phyloP scores from a whole-genome alignment of 2,329 filamentous ascomycete genomes.

The Ophiobolus disseminans region DNA sequence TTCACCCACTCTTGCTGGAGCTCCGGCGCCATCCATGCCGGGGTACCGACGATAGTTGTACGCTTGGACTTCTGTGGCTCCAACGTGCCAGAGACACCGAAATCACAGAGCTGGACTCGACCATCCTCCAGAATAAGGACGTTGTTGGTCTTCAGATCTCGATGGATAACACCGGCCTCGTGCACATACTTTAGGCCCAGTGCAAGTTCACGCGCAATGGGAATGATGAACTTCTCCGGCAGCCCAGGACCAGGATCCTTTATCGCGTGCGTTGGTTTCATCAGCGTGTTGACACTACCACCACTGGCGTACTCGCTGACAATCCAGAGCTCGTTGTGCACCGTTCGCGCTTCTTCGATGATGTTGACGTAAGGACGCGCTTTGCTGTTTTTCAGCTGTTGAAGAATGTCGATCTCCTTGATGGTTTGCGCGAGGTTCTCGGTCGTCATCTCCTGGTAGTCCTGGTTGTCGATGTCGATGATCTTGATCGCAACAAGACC shows the following conservation, averaged over 20 bases:
- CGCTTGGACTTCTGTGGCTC: constrained; percentile 79
- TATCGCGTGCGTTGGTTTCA: constrained; percentile 53
- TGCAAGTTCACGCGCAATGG: constrained; percentile 69
- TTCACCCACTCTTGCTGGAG: constrained; percentile 61
- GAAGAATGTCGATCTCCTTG: constrained; percentile 70
- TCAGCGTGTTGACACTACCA: constrained; percentile 75
- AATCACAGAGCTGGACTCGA: constrained; percentile 81
- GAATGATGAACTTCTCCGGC: constrained; percentile 68
- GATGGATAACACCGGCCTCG: constrained; percentile 71
- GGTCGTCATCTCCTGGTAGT: constrained; percentile 56
- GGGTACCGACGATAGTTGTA: constrained; percentile 81
- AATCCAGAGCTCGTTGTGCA: constrained; percentile 85
- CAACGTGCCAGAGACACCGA: constrained; percentile 80
- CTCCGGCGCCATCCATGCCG: constrained; percentile 87
- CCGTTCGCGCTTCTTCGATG: constrained; percentile 78
- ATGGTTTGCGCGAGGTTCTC: constrained; percentile 60
- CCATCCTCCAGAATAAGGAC: constrained; percentile 80
- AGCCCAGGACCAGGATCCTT: constrained; percentile 49
- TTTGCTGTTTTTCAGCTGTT: constrained; percentile 74
- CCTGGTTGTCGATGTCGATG: constrained; percentile 81
- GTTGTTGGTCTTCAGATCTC: constrained; percentile 75
- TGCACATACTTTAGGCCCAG: constrained; percentile 67
- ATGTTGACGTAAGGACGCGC: constrained; percentile 85
- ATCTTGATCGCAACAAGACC: constrained; percentile 78
- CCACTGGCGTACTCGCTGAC: constrained; percentile 86